Conservation (phyloP, 495 filamentous ascomycete species). For the Cercophora scortea region DNA sequence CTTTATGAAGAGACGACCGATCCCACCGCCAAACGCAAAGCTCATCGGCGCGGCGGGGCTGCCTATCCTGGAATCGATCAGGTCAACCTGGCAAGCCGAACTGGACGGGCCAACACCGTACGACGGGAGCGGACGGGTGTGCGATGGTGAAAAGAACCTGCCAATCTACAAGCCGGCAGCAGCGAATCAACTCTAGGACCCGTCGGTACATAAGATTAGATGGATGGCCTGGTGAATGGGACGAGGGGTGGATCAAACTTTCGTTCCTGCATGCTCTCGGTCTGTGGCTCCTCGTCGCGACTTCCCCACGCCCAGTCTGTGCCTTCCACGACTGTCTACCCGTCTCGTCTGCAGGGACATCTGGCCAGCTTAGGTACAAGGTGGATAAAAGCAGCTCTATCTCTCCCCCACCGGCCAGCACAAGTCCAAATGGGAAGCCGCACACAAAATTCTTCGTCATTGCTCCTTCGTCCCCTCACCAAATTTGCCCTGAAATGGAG, state of each 20-base stretch:
- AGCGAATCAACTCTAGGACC: slow-evolving; percentile 6
- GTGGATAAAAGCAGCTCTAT: neutral
- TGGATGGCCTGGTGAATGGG: neutral
- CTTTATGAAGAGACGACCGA: slow-evolving; percentile 13
- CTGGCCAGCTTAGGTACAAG: neutral
- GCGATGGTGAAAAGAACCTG: slow-evolving; percentile 28
- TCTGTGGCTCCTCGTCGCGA: neutral
- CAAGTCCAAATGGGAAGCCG: too few relatives aligned
- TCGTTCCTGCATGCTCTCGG: neutral
- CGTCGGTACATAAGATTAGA: neutral
- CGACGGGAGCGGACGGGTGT: slow-evolving; percentile 38
- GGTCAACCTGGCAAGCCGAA: slow-evolving; percentile 17
- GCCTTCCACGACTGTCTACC: neutral
- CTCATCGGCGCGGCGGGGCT: slow-evolving; percentile 36
- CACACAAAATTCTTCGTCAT: too few relatives aligned
- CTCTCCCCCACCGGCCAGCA: neutral
- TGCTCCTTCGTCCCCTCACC: neutral
- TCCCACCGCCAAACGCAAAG: slow-evolving; percentile 37
- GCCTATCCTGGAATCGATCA: slow-evolving; percentile 24
- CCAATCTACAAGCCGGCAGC: slow-evolving; percentile 16
- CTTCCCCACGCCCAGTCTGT: neutral
- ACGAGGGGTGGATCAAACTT: neutral
- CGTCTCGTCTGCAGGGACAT: neutral
- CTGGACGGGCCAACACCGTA: slow-evolving; percentile 32
- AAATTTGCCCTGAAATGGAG: neutral